Conservation (phyloP, 768 basidiomycete genomes). For the Boletus subcaerulescens region DNA sequence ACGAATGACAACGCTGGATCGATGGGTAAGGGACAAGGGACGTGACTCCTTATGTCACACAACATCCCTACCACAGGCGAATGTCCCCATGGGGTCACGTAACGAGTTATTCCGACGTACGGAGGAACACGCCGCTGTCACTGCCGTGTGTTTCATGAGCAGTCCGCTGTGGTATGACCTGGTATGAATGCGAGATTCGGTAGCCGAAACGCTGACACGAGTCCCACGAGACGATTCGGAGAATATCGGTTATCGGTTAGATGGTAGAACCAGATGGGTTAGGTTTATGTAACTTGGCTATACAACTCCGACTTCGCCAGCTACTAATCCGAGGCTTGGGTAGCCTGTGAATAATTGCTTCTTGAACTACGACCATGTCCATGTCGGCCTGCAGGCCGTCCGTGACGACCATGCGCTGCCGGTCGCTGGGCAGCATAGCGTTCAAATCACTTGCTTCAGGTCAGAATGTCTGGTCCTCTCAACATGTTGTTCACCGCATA, state of each 20-base stretch:
- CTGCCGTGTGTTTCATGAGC: background rate
- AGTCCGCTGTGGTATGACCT: background rate
- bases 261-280: slow-evolving; percentile 4
- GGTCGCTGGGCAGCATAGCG: slow-evolving; percentile 15
- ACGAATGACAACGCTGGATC: no score
- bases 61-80: no score
- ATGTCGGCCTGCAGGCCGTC: slow-evolving; percentile 32
- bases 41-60: no score
- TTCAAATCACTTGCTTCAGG: slow-evolving; percentile 25
- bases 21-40: no score
- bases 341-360: slow-evolving; percentile 14
- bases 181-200: slow-evolving; percentile 12
- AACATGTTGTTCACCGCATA: background rate
- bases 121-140: background rate
- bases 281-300: slow-evolving; percentile 27
- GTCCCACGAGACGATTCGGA: slow-evolving; percentile 15
- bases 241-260: slow-evolving; percentile 16
- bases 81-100: no score
- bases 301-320: slow-evolving; percentile 8
- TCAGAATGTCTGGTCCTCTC: slow-evolving; percentile 7
- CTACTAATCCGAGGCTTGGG: slow-evolving; percentile 1
- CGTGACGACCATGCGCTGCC: slow-evolving; percentile 20
- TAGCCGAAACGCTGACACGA: slow-evolving; percentile 8
- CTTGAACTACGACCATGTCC: slow-evolving; percentile 29
- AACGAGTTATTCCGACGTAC: slow-evolving; percentile 1